Evolutionary conservation across 1,284 basidiomycete genomes (phyloP).

Genomic region (Tranzscheliella williamsii): DNA sequence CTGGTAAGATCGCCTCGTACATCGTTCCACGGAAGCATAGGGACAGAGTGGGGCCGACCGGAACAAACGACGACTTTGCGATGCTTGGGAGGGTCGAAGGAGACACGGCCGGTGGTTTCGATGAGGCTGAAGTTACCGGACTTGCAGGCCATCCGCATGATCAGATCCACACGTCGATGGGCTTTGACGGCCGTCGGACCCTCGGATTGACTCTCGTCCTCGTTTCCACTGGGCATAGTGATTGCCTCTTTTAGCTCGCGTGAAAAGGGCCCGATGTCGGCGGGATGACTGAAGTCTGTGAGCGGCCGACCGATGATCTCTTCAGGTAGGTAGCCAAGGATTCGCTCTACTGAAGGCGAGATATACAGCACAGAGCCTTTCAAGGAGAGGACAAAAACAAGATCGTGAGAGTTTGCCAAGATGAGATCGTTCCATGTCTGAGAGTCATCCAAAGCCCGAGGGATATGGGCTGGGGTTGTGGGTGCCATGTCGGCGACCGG

Average conservation of each 20-base stretch:
- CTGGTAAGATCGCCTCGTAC: constrained; percentile 23
- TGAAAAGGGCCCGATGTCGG: constrained; percentile 85
- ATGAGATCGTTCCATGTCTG: constrained; percentile 24
- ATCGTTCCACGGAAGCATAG: constrained; percentile 41
- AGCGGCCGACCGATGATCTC: constrained; percentile 79
- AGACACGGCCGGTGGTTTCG: constrained; percentile 34
- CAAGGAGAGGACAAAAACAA: constrained; percentile 75
- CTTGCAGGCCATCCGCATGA: constrained; percentile 41
- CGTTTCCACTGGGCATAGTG: constrained; percentile 15
- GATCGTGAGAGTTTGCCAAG: constrained; percentile 34
- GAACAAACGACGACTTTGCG: constrained; percentile 41
- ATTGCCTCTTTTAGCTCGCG: constrained; percentile 81
- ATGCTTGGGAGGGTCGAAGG: constrained; percentile 39
- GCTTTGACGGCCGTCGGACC: constrained; percentile 23
- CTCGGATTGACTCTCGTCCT: constrained; percentile 8
- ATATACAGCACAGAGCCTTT: constrained; percentile 87
- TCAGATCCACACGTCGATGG: constrained; percentile 24
- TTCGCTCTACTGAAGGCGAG: constrained; percentile 65
- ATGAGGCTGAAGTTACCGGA: constrained; percentile 28
- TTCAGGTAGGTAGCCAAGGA: constrained; percentile 63
- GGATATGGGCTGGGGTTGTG: background rate
- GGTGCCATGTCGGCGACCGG: background rate
- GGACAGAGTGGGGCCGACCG: constrained; percentile 32
- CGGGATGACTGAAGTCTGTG: constrained; percentile 79
- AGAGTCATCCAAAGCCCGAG: background rate